Base-by-base conservation (phyloP, 345 rosid genomes). In the Kandelia obovata region DNA sequence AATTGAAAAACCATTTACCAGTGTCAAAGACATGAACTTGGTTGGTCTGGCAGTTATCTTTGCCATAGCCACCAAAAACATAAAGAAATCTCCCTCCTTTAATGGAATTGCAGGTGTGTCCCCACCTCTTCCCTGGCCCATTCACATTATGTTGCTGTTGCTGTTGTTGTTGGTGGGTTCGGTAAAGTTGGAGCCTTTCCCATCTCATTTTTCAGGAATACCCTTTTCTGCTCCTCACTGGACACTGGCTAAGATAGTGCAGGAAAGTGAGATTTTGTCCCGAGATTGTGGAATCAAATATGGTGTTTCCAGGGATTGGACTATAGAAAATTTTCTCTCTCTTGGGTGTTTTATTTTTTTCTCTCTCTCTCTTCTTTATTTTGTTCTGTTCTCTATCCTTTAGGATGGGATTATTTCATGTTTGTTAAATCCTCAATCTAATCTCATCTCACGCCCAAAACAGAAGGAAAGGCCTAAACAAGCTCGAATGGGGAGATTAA, bases 51-150 rank as follows among this genome's bases (percentile, higher is more conserved):
- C 99, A 85, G 83, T 90, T 90, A 76, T 92, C 94, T 75, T 74
- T 80, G 73, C 95, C 96, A 78, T 92, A 92, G 47, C 97, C 97
- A 76, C 99, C 98, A 63, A 92, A 95, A 30, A 96, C 87, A 66
- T 90, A 96, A 61, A 96, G 87, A 82, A 92, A 85, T 79, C 87
- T 88, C 57, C 96, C 98, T 32, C 96, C 95, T 79, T 83, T 88
- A 66, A 90, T 78, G 79, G 98, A 82, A 94, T 96, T 96, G 73
- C 92, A 88, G 59, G 98, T 88, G 78, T 96, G 98, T 51, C 99
- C 98, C 97, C 99, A 96, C 87, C 97, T 86, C 78, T 90, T 90
- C 23, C 96, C 97, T 61, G 98, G 98, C 71, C 95, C 91, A 55
- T 78, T 71, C 55, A 57, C 49, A 57, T 66, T 78, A 57, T 68